Conservation (phyloP, 148 eudicot species). For the Rhododendron ovatum region DNA sequence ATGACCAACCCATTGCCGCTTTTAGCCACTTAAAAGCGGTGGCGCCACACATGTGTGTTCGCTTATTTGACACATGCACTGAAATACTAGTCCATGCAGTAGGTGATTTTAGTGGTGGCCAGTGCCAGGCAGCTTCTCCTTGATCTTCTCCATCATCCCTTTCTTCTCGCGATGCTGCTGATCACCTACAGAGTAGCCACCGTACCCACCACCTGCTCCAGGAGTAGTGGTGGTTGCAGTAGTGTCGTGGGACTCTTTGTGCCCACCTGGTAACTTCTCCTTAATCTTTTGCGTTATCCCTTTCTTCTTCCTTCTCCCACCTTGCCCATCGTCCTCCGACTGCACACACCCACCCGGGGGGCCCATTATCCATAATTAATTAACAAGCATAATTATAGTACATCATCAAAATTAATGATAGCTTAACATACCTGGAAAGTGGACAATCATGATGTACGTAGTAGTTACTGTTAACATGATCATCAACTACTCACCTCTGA, state of each 20-base stretch:
- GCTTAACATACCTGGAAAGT: too few relatives aligned
- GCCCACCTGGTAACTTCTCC: constrained; percentile 61
- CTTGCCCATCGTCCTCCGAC: constrained; percentile 23
- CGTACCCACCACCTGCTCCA: constrained; percentile 14
- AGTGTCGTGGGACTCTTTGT: constrained; percentile 17
- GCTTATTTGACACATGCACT: too few relatives aligned
- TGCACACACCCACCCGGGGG: not conserved
- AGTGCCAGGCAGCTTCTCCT: constrained; percentile 61
- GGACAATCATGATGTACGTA: too few relatives aligned
- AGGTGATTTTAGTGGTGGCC: not conserved
- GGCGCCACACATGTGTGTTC: too few relatives aligned
- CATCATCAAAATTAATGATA: too few relatives aligned
- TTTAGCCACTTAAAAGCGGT: too few relatives aligned
- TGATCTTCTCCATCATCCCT: constrained; percentile 78
- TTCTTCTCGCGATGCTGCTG: constrained; percentile 44
- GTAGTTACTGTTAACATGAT: too few relatives aligned
- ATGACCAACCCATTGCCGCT: too few relatives aligned
- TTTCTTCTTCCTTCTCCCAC: constrained; percentile 64
- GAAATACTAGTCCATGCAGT: too few relatives aligned
- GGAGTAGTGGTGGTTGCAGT: constrained; percentile 10
- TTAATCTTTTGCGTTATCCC: constrained; percentile 64
- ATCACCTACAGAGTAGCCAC: not conserved
- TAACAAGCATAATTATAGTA: too few relatives aligned
- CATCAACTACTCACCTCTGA: too few relatives aligned
- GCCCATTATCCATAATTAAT: too few relatives aligned